Conservation (phyloP, 768 basidiomycete species). For the Russula sp. region DNA sequence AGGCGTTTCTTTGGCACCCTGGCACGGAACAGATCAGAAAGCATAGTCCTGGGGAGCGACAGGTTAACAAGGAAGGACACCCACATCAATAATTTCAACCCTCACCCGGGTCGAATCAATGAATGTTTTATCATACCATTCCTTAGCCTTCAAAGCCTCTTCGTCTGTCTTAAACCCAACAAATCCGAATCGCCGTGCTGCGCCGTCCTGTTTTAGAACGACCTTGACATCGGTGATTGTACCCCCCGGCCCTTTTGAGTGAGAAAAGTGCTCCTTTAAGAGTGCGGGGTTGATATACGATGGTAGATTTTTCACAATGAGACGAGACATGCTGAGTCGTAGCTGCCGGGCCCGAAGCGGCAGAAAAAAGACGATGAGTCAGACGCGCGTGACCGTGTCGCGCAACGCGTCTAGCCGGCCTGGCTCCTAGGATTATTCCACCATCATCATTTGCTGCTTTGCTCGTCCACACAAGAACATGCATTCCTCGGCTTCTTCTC, state of each 20-base stretch:
- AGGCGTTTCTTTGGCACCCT: constrained; percentile 68
- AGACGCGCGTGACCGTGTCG: constrained; percentile 7
- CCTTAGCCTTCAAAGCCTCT: constrained; percentile 66
- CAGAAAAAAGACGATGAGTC: constrained; percentile 3
- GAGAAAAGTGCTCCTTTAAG: constrained; percentile 57
- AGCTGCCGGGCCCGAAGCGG: constrained; percentile 1
- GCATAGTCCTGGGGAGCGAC: not conserved
- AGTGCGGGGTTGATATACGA: constrained; percentile 54
- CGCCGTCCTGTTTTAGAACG: constrained; percentile 67
- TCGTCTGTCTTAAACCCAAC: constrained; percentile 78
- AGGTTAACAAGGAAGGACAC: constrained; percentile 25
- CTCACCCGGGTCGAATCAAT: constrained; percentile 71
- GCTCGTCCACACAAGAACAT: not conserved
- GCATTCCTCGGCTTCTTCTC: constrained; percentile 14
- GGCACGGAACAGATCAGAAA: constrained; percentile 6
- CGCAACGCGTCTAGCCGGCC: not conserved
- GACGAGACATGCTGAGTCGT: constrained; percentile 57
- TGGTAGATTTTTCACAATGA: constrained; percentile 79
- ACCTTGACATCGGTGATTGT: constrained; percentile 84
- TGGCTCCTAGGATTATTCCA: not conserved
- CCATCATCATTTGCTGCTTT: not conserved
- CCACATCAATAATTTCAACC: constrained; percentile 72
- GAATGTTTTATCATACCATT: constrained; percentile 83
- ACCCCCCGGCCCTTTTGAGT: constrained; percentile 52
- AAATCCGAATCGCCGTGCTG: constrained; percentile 84